Evolutionary conservation across 805 yeast genomes (phyloP).

Genomic region (Priceomyces carsonii): DNA sequence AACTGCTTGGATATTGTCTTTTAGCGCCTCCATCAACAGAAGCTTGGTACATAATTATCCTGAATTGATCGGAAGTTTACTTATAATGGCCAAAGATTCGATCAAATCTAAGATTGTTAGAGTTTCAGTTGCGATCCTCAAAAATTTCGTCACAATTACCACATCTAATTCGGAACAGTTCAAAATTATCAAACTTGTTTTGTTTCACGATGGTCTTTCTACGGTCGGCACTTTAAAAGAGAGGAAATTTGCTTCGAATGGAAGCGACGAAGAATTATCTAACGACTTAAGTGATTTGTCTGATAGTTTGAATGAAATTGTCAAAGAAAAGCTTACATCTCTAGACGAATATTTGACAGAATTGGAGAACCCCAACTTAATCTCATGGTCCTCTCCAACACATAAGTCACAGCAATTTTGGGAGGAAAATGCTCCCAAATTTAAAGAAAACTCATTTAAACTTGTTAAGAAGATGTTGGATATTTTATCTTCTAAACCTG

Average conservation of each 20-base stretch:
- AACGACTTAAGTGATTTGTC: conserved; percentile 63
- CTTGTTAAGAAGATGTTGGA: conserved; percentile 61
- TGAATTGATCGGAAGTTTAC: conserved; percentile 53
- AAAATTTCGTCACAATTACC: conserved; percentile 52
- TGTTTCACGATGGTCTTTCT: conserved; percentile 75
- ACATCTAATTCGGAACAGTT: conserved; percentile 33
- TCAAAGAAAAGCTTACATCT: conserved; percentile 72
- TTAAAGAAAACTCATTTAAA: conserved; percentile 78
- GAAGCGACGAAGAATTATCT: conserved; percentile 79
- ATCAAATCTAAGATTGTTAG: conserved; percentile 92
- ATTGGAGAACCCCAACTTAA: conserved; percentile 71
- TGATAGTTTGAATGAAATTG: conserved; percentile 67
- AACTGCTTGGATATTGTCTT: conserved; percentile 82
- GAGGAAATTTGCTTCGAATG: conserved; percentile 77
- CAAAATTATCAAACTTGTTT: conserved; percentile 62
- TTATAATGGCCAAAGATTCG: conserved; percentile 68
- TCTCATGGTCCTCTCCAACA: conserved; percentile 82
- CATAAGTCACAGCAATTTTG: conserved; percentile 88
- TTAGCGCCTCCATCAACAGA: conserved; percentile 54
- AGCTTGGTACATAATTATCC: conserved; percentile 53
- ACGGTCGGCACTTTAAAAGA: conserved; percentile 69
- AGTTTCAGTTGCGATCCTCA: conserved; percentile 72
- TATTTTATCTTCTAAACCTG: conserved; percentile 41
- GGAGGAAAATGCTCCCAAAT: conserved; percentile 75
- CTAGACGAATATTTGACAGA: conserved; percentile 91